Evolutionary conservation across 305 asterid genomes (phyloP).

Genomic region (Solanum hybrid): DNA sequence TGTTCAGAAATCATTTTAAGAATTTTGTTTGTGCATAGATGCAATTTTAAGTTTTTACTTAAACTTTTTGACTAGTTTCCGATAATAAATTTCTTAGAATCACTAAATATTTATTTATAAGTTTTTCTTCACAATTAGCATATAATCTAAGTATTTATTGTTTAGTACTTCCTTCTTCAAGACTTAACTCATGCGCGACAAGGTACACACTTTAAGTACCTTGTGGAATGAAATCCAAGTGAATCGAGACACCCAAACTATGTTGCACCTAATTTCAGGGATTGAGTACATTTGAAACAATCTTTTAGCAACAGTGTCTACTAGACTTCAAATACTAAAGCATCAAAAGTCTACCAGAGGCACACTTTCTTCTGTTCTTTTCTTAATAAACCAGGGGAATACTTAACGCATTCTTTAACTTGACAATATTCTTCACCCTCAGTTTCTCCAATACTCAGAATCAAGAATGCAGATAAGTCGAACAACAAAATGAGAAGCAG

Average conservation of each 20-base stretch:
- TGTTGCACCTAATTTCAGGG: background rate
- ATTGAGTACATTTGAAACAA: background rate
- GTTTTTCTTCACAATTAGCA: background rate
- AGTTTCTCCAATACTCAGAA: background rate
- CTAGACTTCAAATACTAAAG: background rate
- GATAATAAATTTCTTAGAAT: background rate
- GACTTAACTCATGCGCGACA: background rate
- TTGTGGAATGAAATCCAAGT: background rate
- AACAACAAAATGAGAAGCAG: background rate
- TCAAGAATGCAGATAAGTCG: background rate
- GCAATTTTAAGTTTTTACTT: background rate
- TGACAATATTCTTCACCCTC: background rate
- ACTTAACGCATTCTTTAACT: background rate
- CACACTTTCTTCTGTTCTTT: background rate
- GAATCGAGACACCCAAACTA: background rate
- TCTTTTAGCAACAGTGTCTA: background rate
- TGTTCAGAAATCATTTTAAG: background rate
- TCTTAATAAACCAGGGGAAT: background rate
- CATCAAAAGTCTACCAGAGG: background rate
- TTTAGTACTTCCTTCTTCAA: background rate
- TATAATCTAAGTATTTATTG: background rate
- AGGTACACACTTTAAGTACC: background rate
- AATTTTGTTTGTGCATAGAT: background rate
- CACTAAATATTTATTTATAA: background rate
- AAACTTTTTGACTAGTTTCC: background rate